Evolutionary conservation across 2,329 filamentous ascomycete genomes (phyloP).

Genomic region (Aspergillus sp.): DNA sequence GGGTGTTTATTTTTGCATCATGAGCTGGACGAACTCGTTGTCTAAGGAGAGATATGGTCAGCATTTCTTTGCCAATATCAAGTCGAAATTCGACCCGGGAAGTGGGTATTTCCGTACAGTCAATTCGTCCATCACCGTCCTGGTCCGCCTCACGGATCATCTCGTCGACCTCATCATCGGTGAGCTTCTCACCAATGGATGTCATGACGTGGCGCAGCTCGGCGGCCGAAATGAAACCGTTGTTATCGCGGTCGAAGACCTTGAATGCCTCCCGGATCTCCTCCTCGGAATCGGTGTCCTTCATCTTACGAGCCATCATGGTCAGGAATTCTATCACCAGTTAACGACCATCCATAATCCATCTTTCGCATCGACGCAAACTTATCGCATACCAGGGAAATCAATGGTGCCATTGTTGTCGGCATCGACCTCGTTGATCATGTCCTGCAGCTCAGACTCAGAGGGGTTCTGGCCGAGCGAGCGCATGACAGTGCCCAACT

Average conservation of each 20-base stretch:
- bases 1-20: constrained; percentile 81
- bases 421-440: constrained; percentile 91
- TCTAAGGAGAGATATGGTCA: constrained; percentile 48
- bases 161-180: constrained; percentile 85
- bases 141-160: constrained; percentile 91
- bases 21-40: constrained; percentile 90
- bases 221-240: constrained; percentile 84
- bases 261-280: constrained; percentile 88
- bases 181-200: constrained; percentile 86
- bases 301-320: constrained; percentile 95
- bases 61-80: constrained; percentile 1
- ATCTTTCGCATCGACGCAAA: background rate
- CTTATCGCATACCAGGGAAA: constrained; percentile 66
- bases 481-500: constrained; percentile 85
- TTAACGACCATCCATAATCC: constrained; percentile 6
- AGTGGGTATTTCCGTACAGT: constrained; percentile 53
- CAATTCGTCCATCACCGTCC: constrained; percentile 82
- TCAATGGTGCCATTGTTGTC: constrained; percentile 93
- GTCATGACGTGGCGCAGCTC: constrained; percentile 90
- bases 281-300: constrained; percentile 87
- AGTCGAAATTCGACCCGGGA: background rate
- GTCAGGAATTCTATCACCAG: constrained; percentile 69
- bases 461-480: constrained; percentile 86
- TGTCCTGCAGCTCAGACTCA: constrained; percentile 84
- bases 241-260: constrained; percentile 87